Evolutionary conservation across 768 basidiomycete species (phyloP), one percentile per base, ranked within the genome.

Genomic region (Crepidotus variabilis): DNA sequence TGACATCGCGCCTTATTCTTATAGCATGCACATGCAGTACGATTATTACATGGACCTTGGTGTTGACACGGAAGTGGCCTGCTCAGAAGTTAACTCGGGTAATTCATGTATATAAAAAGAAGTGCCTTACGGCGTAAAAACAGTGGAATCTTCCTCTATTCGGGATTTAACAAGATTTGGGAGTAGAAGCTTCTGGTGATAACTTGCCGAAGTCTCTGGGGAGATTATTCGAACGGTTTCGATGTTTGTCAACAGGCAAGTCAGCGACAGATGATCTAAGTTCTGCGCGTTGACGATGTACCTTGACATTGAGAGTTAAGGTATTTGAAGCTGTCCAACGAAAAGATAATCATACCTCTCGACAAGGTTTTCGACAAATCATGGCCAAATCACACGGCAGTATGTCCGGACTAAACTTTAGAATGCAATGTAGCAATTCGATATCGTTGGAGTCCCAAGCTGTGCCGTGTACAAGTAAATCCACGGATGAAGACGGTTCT

Each of bases 311-410:
- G 45, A 32, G 18, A 39, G 3, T 10, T 21, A 18, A 23, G 8
- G 9, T 6, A 16, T 20, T 10, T 20, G 24, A 47, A 21, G 22
- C 34, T 14, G 0, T 24, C 52, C 22, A 18, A 4, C 9, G n/a
- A 23, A 47, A 16, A 18, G 1, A 23, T 13, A 14, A n/a, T 39
- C 58, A 34, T 54, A 86, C 87, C 73, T 89, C 83, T 24, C 68
- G 67, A 65, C 88, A 90, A 5, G 85, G 80, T 58, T 81, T 84
- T 9, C 73, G 72, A 64, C 81, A 81, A 14, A 88, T 68, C 0
- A 71, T 63, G 16, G 84, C 80, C 11, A 88, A 67, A 47, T 83
- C 77, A 58, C 87, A 88, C 0, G 85, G 74, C 0, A 71, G 65
- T 2, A 71, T 63, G 47, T 84, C 76, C 6, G 79, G 79, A 0